Evolutionary conservation across 495 filamentous ascomycete species (phyloP), one percentile per base, ranked within the genome.

Genomic region (Aspergillus carlsbadensis): DNA sequence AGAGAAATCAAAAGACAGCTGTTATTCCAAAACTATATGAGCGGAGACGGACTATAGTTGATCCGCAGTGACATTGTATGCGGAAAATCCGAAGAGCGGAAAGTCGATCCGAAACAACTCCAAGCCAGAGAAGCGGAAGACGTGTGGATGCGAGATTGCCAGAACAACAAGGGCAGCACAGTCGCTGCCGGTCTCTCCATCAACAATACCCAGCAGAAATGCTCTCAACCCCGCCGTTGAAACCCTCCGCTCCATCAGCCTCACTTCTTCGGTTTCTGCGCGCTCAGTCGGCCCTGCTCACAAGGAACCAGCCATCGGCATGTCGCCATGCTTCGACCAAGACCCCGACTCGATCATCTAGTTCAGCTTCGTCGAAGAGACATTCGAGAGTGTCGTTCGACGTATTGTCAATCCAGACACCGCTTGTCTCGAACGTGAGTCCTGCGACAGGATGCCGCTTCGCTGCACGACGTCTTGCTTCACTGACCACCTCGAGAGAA

Each of bases 221-320:
- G 75, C 66, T 75, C 61, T 66, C 71, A 59, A 63, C 70, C 42
- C 52, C 65, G n/a, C 57, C 59, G 40, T 42, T 71, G 53, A 73
- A 68, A 62, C 64, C 71, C 22, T 70, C 65, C 46, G 80, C 75
- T 40, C 86, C 87, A 20, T 89, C 86, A 33, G 66, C 75, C 40
- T 73, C 75, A 31, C 72, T 88, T 8, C 73, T 90, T 56, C 81
- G 78, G 34, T 89, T 85, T 55, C 72, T 90, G 36, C 80, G 79
- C 47, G 76, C 75, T 33, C 86, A 88, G 50, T 72, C 71, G 43
- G 50, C 73, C 13, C 75, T 68, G 59, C 80, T 84, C 70, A 76
- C 65, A 24, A 62, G 72, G 11, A 78, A 72, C 59, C 65, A 56
- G 44, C 44, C 76, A 52, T 70, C 68, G 52, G 39, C 54, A 52